These are phyloP conservation scores for Fusarium keratoplasticum DNA, from an alignment of 2,329 filamentous ascomycete genomes.

Conservation along the genomic window DNA sequence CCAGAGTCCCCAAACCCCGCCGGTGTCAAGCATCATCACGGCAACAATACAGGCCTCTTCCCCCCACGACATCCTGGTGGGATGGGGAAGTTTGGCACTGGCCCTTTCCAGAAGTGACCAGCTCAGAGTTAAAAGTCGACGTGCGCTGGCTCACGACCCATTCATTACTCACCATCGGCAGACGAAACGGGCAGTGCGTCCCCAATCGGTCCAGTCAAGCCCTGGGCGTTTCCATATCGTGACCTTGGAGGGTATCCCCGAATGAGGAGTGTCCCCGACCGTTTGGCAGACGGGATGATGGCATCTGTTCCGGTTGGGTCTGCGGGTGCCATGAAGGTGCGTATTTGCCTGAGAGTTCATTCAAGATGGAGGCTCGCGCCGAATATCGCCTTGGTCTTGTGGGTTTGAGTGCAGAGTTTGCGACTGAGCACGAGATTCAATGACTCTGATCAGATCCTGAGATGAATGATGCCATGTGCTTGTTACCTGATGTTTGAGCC, in stretches of 20 bases:
- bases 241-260: slow-evolving; percentile 5
- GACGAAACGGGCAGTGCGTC: slow-evolving; percentile 18
- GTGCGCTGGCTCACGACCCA: slow-evolving; percentile 25
- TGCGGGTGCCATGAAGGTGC: neutral
- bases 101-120: slow-evolving; percentile 32
- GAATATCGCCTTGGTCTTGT: neutral
- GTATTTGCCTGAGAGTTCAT: neutral
- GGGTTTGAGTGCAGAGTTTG: neutral
- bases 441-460: neutral
- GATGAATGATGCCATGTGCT: slow-evolving; percentile 1
- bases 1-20: slow-evolving; percentile 21
- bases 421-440: neutral
- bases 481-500: neutral
- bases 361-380: neutral
- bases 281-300: slow-evolving; percentile 22
- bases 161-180: slow-evolving; percentile 28
- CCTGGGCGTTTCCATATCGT: slow-evolving; percentile 25
- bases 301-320: slow-evolving; percentile 31
- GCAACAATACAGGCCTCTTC: slow-evolving; percentile 15
- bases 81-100: slow-evolving; percentile 29
- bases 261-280: slow-evolving; percentile 7
- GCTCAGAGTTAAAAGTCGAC: slow-evolving; percentile 3
- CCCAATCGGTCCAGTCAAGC: slow-evolving; percentile 1
- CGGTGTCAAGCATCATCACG: slow-evolving; percentile 27
- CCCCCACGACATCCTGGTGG: slow-evolving; percentile 24